Evolutionary conservation across 2,329 filamentous ascomycete genomes (phyloP), one percentile per base, ranked within the genome.

Genomic region (Calonectria pseudoturangicola): DNA sequence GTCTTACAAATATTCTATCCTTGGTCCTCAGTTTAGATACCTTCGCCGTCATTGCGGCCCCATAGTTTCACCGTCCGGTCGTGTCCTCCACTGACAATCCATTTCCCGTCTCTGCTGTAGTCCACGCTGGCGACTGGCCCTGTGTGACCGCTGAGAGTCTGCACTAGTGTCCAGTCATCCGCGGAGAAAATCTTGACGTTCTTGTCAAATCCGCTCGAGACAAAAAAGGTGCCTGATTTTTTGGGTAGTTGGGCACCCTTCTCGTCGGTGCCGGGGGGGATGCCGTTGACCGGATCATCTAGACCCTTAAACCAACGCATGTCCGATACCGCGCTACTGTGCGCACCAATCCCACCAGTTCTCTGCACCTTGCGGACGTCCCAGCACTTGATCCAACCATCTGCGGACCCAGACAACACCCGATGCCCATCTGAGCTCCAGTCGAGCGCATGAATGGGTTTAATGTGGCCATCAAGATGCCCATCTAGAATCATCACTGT

Each of bases 311-410:
- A 98, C 95, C 97, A 98, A 74, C 95, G 89, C 75, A 99, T 86
- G 83, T 99, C 97, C 1, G 95, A 97, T 9, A 99, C 96, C 41
- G 97, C 94, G 75, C 95, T 96, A 63, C 92, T 93, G 83, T 99
- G 97, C 8, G 97, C 96, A 62, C 96, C 97, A 58, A 99, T 93
- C 21, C 94, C 94, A 15, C 95, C 96, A 0, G 91, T 93, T 75
- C 93, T 92, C 78, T 94, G 91, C 62, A 98, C 96, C 79, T 97
- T 96, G 56, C 97, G 92, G 66, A 99, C 89, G 82, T 99, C 97
- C 97, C 97, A 99, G 85, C 96, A 98, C 84, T 98, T 98, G 80
- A 98, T 92, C 91, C 97, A 98, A 21, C 96, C 96, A 81, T 99
- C 97, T 2, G 93, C 95, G 16, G 95, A 97, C 1, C 95, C 96